Percentiles rank a stretch among this genome's conserved stretches.
Conservation (phyloP, 352 stramenopile species). For the Pythium volutum region DNA sequence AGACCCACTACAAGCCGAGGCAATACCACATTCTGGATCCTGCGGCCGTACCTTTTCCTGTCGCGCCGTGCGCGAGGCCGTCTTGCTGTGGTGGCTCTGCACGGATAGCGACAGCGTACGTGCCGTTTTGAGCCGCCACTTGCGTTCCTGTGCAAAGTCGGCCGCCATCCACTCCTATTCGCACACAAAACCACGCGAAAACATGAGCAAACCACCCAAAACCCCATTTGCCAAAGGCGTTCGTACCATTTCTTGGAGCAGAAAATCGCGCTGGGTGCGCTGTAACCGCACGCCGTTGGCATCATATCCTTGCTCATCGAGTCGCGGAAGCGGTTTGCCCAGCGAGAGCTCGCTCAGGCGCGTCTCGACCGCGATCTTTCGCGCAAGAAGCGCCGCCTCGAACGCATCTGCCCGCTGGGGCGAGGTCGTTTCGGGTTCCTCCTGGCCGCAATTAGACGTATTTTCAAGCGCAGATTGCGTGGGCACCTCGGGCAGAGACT, state of each 20-base stretch:
- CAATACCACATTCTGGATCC: background rate
- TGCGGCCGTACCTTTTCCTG: slow-evolving; percentile 35
- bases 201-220: background rate
- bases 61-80: slow-evolving; percentile 26
- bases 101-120: slow-evolving; percentile 74
- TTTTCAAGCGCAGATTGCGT: slow-evolving; percentile 9
- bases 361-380: slow-evolving; percentile 40
- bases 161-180: slow-evolving; percentile 85
- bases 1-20: too few relatives aligned
- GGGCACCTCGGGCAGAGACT: slow-evolving; percentile 27
- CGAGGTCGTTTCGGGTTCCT: slow-evolving; percentile 5
- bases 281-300: slow-evolving; percentile 34
- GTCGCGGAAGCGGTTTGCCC: slow-evolving; percentile 35
- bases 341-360: slow-evolving; percentile 45
- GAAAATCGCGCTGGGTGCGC: slow-evolving; percentile 62
- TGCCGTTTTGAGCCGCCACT: slow-evolving; percentile 74
- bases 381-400: slow-evolving; percentile 34
- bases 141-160: slow-evolving; percentile 90
- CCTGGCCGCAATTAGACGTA: slow-evolving; percentile 8
- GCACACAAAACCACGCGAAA: too few relatives aligned
- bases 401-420: slow-evolving; percentile 13
- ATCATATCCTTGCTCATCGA: slow-evolving; percentile 37
- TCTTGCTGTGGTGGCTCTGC: slow-evolving; percentile 49
- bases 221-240: background rate
- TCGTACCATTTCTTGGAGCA: slow-evolving; percentile 77